Percentiles rank a stretch among this genome's conserved stretches.
Conservation (phyloP, 2,329 filamentous ascomycete species). For the Arthrobotrys megalospora region DNA sequence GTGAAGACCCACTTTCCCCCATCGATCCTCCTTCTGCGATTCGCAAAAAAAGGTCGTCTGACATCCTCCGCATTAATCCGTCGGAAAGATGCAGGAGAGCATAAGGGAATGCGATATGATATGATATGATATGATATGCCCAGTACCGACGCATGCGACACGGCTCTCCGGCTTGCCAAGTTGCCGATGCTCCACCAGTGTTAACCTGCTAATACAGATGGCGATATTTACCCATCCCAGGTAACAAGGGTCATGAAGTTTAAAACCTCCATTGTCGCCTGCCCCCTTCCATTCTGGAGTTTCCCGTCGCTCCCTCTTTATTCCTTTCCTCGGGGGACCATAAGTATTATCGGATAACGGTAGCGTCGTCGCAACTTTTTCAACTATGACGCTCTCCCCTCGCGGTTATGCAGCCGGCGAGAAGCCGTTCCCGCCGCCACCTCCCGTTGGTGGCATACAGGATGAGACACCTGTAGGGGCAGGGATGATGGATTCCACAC, state of each 20-base stretch:
- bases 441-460: constrained; percentile 43
- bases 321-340: constrained; percentile 1
- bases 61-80: constrained; percentile 21
- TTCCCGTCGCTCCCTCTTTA: background rate
- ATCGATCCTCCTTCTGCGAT: background rate
- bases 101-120: no score
- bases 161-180: constrained; percentile 25
- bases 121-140: background rate
- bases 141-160: constrained; percentile 28
- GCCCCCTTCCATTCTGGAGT: constrained; percentile 1
- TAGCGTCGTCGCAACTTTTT: background rate
- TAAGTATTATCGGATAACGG: background rate
- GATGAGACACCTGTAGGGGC: constrained; percentile 33
- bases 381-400: constrained; percentile 34
- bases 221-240: constrained; percentile 22
- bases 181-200: background rate
- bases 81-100: background rate
- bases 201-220: background rate
- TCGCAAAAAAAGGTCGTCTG: constrained; percentile 12
- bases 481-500: constrained; percentile 42
- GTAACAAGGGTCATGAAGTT: constrained; percentile 2
- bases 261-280: constrained; percentile 9
- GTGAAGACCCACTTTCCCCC: constrained; percentile 17
- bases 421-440: constrained; percentile 17
- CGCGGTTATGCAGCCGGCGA: constrained; percentile 22